A percentile compares a stretch with the other conserved stretches of the same genome.
Conservation (phyloP, 306 rosid species). For the Medicago ruthenica region DNA sequence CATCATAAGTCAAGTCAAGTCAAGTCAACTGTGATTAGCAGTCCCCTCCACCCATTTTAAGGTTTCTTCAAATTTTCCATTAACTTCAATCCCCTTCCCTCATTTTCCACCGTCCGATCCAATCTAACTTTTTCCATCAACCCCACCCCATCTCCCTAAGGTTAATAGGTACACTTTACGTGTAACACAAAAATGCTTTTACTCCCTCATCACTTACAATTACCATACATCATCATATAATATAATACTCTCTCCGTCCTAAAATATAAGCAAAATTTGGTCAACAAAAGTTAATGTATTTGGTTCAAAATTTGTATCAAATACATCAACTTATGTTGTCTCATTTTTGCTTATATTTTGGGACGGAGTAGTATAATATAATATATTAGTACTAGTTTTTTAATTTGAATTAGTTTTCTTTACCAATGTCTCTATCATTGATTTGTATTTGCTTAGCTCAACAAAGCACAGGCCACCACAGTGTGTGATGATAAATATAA, state of each 20-base stretch:
- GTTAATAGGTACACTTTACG: too few species aligned
- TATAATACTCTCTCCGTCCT: too few species aligned
- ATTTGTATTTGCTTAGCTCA: slow-evolving; percentile 23
- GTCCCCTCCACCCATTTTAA: background rate
- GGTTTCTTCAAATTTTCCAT: background rate
- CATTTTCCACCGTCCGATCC: background rate
- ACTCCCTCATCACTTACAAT: too few species aligned
- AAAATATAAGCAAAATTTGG: too few species aligned
- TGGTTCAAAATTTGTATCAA: too few species aligned
- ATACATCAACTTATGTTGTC: too few species aligned
- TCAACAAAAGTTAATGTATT: too few species aligned
- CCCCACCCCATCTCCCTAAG: background rate
- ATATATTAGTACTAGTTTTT: too few species aligned
- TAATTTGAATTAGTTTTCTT: background rate
- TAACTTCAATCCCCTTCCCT: background rate
- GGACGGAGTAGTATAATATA: too few species aligned
- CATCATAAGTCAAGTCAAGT: background rate
- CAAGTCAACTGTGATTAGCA: background rate
- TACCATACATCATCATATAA: too few species aligned
- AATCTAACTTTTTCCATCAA: background rate
- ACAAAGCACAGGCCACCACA: slow-evolving; percentile 30
- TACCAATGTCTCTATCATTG: slow-evolving; percentile 26
- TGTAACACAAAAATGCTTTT: too few species aligned
- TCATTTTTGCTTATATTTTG: too few species aligned
- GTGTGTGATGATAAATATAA: background rate